phyloP scores from a whole-genome alignment of 345 rosid species.

The Camelina hispida region DNA sequence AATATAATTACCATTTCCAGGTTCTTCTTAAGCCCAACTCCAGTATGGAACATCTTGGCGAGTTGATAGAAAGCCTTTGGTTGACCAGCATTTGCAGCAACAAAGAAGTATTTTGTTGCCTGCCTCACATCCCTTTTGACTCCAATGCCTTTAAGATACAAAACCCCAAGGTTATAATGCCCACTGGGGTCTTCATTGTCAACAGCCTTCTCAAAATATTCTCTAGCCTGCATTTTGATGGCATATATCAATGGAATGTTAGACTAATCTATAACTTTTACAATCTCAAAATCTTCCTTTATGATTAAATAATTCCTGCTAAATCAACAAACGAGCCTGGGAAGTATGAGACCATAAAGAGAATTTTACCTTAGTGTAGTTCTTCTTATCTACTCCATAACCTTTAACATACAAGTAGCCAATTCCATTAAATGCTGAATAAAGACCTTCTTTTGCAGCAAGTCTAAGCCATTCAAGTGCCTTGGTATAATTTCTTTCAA shows the following conservation, averaged over 20 bases:
- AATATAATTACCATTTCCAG: constrained; percentile 60
- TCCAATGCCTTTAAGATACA: constrained; percentile 89
- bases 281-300: constrained; percentile 1
- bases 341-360: not conserved
- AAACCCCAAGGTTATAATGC: constrained; percentile 94
- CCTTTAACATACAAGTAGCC: constrained; percentile 98
- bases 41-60: constrained; percentile 98
- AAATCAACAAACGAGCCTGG: not conserved
- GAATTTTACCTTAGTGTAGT: constrained; percentile 76
- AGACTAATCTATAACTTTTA: not conserved
- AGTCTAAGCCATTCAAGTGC: constrained; percentile 93
- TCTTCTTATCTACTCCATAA: constrained; percentile 94
- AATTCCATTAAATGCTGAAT: constrained; percentile 93
- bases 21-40: constrained; percentile 89
- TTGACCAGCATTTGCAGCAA: constrained; percentile 93
- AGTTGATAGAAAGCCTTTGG: constrained; percentile 98
- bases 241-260: not conserved
- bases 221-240: constrained; percentile 83
- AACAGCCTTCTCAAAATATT: constrained; percentile 93
- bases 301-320: not conserved
- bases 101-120: constrained; percentile 72
- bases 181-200: constrained; percentile 80
- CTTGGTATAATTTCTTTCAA: constrained; percentile 93
- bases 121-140: constrained; percentile 84
- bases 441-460: constrained; percentile 79